Evolutionary conservation across 345 rosid genomes (phyloP), one percentile per base, ranked within the genome.

Genomic region (Limnanthes douglasii): DNA sequence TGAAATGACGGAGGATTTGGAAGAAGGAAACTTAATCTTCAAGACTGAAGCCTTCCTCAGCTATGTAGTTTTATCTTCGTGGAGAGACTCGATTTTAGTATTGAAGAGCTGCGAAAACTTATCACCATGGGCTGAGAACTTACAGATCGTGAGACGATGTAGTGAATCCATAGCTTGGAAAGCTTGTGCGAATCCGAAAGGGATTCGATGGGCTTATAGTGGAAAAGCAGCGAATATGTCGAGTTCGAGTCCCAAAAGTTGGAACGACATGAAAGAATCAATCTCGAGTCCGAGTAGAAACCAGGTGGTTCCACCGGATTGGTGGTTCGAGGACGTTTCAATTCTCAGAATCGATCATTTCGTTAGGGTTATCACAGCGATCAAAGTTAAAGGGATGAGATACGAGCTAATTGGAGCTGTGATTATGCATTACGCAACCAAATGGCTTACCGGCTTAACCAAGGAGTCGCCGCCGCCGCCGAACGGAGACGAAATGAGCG

Each of bases 1-100:
- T n/a, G 98, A 90, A 56, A 90, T 90, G 98, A 90, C 95, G n/a
- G 98, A 90, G 63, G 98, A 90, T 46, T 70, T 90, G 37, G 95
- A 84, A 32, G 98, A 90, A 65, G 98, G 98, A 18, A 90, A 90
- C 38, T 79, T 90, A 21, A 84, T 84, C 38, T 90, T 90, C 71
- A 90, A 90, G 48, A 84, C 98, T 6, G 98, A 90, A 63, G 98
- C 98, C 0, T 90, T 90, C 45, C 86, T 90, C 15, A 90, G 95
- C 56, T 90, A 84, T 14, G 98, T 84, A 0, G 98, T 90, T 29
- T 48, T 90, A 31, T 90, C 98, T 18, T 90, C 98, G 0, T 90
- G 98, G 98, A 69, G 94, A 39, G 98, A 90, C 55, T 90, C 98
- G 0, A 90, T 90, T 19, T 42, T 84, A 11, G 95, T 90, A 3